These are phyloP conservation scores for Exobasidium rhododendri DNA, from an alignment of 1,284 basidiomycete species.

Conservation along the genomic window DNA sequence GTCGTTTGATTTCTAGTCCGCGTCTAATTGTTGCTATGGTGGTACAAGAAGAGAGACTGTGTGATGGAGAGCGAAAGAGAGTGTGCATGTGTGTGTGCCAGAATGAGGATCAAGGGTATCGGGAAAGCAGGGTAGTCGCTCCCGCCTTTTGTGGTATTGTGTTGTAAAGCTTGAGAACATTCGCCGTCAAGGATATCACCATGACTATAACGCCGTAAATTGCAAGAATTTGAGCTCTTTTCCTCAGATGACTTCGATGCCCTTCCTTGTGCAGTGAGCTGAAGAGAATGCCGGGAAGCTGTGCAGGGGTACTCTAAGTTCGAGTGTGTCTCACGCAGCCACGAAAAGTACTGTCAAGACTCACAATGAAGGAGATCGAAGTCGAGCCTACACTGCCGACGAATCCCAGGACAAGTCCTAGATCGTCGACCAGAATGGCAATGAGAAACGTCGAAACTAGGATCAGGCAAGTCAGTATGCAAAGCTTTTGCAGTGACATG, in stretches of 20 bases:
- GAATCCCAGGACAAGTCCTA: conserved; percentile 64
- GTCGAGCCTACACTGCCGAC: conserved; percentile 96
- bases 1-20: conserved; percentile 5
- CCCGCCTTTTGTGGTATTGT: conserved; percentile 1
- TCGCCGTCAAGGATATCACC: conserved; percentile 37
- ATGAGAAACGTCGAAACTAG: conserved; percentile 43
- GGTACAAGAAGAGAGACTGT: background rate
- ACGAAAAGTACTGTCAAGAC: background rate
- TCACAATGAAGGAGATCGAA: conserved; percentile 84
- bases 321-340: background rate
- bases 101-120: background rate
- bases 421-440: conserved; percentile 46
- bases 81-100: too few relatives aligned
- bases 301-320: conserved; percentile 9
- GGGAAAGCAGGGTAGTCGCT: background rate
- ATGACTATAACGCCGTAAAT: conserved; percentile 38
- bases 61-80: background rate
- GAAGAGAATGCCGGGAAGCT: conserved; percentile 62
- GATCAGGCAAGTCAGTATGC: conserved; percentile 39
- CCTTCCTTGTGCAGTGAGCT: conserved; percentile 27
- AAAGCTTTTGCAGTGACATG: conserved; percentile 23
- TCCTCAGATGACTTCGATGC: conserved; percentile 21
- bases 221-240: conserved; percentile 25
- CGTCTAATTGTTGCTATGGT: background rate
- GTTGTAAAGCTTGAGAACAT: conserved; percentile 32